These are phyloP conservation scores for Ploettnerulaceae sp. DNA, from an alignment of 2,329 filamentous ascomycete species.

Conservation along the genomic window DNA sequence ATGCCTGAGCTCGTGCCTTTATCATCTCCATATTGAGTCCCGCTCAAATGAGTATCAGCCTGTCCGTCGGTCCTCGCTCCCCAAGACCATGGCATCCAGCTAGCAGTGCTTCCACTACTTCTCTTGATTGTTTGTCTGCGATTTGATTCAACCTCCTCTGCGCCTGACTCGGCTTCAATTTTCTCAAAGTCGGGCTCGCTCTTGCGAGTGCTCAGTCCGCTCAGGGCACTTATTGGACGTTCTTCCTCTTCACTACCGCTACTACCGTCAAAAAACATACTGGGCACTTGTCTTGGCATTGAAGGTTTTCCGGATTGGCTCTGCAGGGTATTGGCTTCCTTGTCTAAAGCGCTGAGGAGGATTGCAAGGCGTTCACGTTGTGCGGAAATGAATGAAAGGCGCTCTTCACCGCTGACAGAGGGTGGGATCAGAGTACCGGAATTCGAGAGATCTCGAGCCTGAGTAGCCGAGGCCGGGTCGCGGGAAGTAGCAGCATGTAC, in stretches of 20 bases:
- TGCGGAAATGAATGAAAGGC: conserved; percentile 67
- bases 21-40: conserved; percentile 6
- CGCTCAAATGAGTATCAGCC: conserved; percentile 18
- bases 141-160: conserved; percentile 45
- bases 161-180: conserved; percentile 69
- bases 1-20: conserved; percentile 22
- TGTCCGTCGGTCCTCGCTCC: conserved; percentile 22
- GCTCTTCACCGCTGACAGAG: conserved; percentile 61
- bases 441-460: conserved; percentile 43
- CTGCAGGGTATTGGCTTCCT: conserved; percentile 64
- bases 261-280: conserved; percentile 30
- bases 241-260: conserved; percentile 30
- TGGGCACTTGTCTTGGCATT: conserved; percentile 19
- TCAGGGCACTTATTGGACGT: conserved; percentile 33
- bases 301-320: conserved; percentile 25
- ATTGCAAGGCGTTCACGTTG: conserved; percentile 74
- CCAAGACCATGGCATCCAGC: conserved; percentile 50
- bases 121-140: conserved; percentile 29
- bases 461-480: conserved; percentile 23
- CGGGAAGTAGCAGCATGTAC: conserved; percentile 47
- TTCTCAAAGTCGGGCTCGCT: conserved; percentile 89
- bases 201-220: conserved; percentile 69
- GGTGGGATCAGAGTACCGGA: conserved; percentile 66
- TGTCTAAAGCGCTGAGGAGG: conserved; percentile 72
- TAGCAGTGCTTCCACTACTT: conserved; percentile 33